Evolutionary conservation across 352 stramenopile species (phyloP), one percentile per base, ranked within the genome.

Genomic region (Phytophthora idaei): DNA sequence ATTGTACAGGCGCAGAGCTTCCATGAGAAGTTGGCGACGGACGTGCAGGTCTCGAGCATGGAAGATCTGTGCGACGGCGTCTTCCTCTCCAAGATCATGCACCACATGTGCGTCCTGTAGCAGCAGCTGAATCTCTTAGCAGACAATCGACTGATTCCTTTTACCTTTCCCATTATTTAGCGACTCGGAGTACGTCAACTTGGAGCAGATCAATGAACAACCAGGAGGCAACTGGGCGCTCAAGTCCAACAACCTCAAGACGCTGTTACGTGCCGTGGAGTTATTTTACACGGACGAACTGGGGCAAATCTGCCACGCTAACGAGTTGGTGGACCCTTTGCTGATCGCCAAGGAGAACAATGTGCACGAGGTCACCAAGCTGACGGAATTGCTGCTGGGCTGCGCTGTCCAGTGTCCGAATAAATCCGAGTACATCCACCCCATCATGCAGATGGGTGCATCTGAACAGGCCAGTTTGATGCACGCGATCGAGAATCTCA

Each of bases 271-370:
- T 32, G 74, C 74, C n/a, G 76, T 95, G 11, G 85, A 94, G 69
- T 76, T 87, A 10, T 95, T 85, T 64, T 95, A 94, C 68, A 83
- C 81, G 7, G 88, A 95, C 59, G 88, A 95, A 57, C 67, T 95
- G 46, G 81, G 80, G 6, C 85, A 94, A 50, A 70, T 90, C 32
- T 93, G 83, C 60, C 80, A 86, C 44, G 79, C 77, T 1, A 77
- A 83, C 46, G 86, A 93, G 45, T 67, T 93, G 12, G 85, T 94
- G 41, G 83, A 93, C 61, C 70, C 80, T 17, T 70, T 83, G 32
- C 67, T 80, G 9, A 87, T 94, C 64, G 88, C 85, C 29, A 90
- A 90, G 64, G 74, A 92, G 48, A 82, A 80, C 36, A 80, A 91
- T 56, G 68, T 81, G 36, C 73, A 87, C 37, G 85, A 95, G 61